Conservation (phyloP, 805 yeast species). For the Yarrowia yakushimensis region DNA sequence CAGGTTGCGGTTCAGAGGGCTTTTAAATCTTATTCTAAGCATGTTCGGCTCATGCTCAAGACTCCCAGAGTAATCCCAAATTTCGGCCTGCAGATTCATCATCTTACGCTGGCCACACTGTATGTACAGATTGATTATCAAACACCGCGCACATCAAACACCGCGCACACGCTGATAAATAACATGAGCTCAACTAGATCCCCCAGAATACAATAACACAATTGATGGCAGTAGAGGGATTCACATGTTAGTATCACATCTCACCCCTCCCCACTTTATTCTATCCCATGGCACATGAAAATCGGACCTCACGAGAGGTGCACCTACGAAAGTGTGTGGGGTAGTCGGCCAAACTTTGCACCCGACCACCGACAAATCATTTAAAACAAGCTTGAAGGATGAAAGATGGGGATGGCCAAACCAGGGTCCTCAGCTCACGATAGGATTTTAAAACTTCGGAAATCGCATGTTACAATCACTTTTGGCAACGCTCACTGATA, state of each 20-base stretch:
- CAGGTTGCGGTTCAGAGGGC: not conserved
- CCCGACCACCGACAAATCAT: constrained; percentile 19
- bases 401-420: constrained; percentile 1
- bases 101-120: constrained; percentile 2
- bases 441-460: not conserved
- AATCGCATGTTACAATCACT: not conserved
- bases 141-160: no score
- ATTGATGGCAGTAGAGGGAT: not conserved
- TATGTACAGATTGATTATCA: not conserved
- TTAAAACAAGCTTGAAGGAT: constrained; percentile 9
- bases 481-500: not conserved
- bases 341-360: constrained; percentile 22
- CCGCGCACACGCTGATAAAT: not conserved
- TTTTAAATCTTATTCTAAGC: constrained; percentile 8
- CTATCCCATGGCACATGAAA: not conserved
- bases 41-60: constrained; percentile 10
- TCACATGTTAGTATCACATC: constrained; percentile 3
- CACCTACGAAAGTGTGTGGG: constrained; percentile 18
- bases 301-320: not conserved
- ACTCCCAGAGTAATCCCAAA: constrained; percentile 18
- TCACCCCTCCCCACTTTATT: constrained; percentile 1
- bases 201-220: not conserved
- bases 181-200: not conserved
- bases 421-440: not conserved
- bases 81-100: not conserved